Base-by-base conservation (phyloP, 2,329 filamentous ascomycete species). In the Stagonosporopsis chrysanthemi region DNA sequence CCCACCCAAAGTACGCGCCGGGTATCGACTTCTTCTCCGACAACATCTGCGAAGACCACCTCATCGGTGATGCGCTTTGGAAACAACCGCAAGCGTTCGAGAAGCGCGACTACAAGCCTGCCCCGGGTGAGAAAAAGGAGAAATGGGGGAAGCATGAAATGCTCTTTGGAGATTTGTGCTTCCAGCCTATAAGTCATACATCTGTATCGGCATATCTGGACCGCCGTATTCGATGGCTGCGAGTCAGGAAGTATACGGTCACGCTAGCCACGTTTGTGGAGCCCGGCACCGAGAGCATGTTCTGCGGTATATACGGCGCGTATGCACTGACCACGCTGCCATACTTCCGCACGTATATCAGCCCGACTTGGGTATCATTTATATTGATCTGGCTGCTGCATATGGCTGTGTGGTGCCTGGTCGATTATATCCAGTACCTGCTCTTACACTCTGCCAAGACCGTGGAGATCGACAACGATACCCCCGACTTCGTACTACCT, bases 41-140 rank as follows among this genome's bases (percentile, higher is more conserved):
- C 63, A 96, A 97, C 72, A 98, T 99, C 71, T 99, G 95, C 79
- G 96, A 99, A 75, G 95, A 99, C 72, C 95, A 99, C 70, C 81
- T 97, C 23, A 97, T 99, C 52, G 94, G 94, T 12, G 95, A 99
- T 65, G 79, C 95, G 1, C 83, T 99, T 4, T 99, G 93, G 92
- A 87, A 88, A 52, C 84, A 86, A 5, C 83, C 69, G 4, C 72
- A 74, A 52, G 56, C 63, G 2, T 75, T 71, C 26, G 72, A 73
- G 46, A 58, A 70, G 49, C 61, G 47, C 9, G 60, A 56, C n/a
- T 70, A 69, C 57, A 59, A 62, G 22, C 62, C 65, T 24, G 50
- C 63, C n/a, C 53, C 58, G 9, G 67, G 67, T 6, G 64, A 71
- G 26, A 70, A 73, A 17, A 62, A 63, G 3, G 74, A 79, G 61